Evolutionary conservation across 1,284 basidiomycete genomes (phyloP).

Genomic region (Mycosarcoma mackinlayi): DNA sequence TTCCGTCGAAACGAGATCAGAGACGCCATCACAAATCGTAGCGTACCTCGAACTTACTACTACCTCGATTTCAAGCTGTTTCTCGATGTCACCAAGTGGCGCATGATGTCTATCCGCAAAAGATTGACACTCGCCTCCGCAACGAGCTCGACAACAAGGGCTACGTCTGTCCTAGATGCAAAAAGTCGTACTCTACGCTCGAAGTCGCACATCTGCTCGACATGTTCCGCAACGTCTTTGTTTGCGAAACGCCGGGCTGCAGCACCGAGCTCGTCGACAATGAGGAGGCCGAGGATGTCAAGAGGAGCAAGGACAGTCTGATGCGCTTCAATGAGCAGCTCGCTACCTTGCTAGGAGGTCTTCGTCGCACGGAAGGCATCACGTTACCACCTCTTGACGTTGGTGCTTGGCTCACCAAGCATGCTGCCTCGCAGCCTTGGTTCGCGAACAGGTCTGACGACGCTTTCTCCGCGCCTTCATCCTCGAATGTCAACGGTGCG

Average conservation of each 20-base stretch:
- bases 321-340: conserved; percentile 93
- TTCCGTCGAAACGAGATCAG: conserved; percentile 64
- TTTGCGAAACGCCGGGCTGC: conserved; percentile 69
- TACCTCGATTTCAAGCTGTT: conserved; percentile 95
- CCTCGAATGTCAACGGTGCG: conserved; percentile 36
- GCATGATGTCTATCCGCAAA: conserved; percentile 92
- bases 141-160: conserved; percentile 85
- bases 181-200: conserved; percentile 83
- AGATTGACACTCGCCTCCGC: conserved; percentile 75
- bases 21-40: conserved; percentile 43
- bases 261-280: conserved; percentile 84
- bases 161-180: conserved; percentile 91
- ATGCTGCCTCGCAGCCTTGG: conserved; percentile 59
- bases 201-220: conserved; percentile 87
- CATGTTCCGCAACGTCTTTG: conserved; percentile 69
- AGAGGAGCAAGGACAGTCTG: conserved; percentile 90
- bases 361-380: conserved; percentile 90
- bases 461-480: conserved; percentile 19
- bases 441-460: conserved; percentile 23
- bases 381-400: conserved; percentile 77
- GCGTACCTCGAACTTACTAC: conserved; percentile 75
- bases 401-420: conserved; percentile 66
- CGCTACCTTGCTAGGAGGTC: conserved; percentile 82
- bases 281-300: conserved; percentile 85
- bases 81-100: conserved; percentile 97